Base-by-base conservation (phyloP, 139 green algal genomes). In the Dunaliella primolecta region DNA sequence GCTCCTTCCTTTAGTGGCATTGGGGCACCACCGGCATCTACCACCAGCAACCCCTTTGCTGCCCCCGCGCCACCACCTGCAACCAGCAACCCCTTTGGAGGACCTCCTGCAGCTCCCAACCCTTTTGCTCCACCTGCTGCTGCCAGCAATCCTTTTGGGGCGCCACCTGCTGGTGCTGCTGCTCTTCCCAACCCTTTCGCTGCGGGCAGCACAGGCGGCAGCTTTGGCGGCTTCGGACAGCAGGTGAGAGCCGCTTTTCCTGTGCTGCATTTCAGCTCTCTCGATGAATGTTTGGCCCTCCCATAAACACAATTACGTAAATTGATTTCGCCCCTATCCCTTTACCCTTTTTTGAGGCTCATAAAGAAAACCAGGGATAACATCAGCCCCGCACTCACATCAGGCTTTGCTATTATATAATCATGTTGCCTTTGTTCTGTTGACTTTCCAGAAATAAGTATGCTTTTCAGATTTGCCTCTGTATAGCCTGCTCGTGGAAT, bases 101-200 rank as follows among this genome's bases (percentile, higher is more conserved):
- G 29, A 27, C 1, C n/a, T 33, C 29, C 32, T 2, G 7, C 29
- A 2, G 2, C 75, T 27, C 30, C 75, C 30, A 80, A 80, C 75
- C 75, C 75, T 30, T 80, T 80, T 80, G 75, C n/a, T 20, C 29
- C n/a, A 36, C 75, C 75, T 27, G 30, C 75, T 27, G 75, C 75
- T 27, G 75, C 75, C 75, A n/a, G n/a, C 7, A 33, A 33, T 33
- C n/a, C 75, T 32, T 36, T 23, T 37, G 75, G n/a, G 27, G n/a
- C n/a, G 2, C 33, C 33, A 2, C 11, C n/a, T 32, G 36, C 33
- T 80, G 29, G n/a, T 23, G 11, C 32, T 21, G 2, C 75, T 21
- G n/a, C 32, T 11, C 75, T 30, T 2, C 36, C 2, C 75, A 80
- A 80, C 75, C 75, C 75, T 2, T 80, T 80, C 2, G 75, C 75